phyloP scores from a whole-genome alignment of 192 early-diverging fungal genomes.

The Backusella macrospora region DNA sequence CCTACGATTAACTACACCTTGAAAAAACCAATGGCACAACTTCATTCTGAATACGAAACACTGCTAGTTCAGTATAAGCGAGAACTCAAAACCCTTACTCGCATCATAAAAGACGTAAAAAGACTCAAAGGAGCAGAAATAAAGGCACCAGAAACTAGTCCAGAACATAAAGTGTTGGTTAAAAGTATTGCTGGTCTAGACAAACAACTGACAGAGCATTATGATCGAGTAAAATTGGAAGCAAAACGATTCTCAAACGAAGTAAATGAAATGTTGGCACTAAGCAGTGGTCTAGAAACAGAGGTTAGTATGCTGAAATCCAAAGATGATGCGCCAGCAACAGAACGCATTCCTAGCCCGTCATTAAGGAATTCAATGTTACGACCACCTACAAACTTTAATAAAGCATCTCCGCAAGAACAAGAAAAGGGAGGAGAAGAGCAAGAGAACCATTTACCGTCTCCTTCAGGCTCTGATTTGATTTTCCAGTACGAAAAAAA shows the following conservation, averaged over 20 bases:
- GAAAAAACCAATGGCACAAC: not conserved
- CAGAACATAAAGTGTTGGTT: constrained; percentile 7
- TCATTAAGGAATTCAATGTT: not conserved
- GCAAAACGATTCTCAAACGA: constrained; percentile 22
- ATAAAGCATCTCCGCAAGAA: not conserved
- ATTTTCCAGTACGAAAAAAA: constrained; percentile 21
- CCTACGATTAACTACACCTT: not conserved
- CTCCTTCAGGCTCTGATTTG: not conserved
- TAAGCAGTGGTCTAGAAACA: constrained; percentile 1
- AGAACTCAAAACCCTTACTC: constrained; percentile 14
- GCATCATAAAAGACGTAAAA: constrained; percentile 7
- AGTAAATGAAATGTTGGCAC: constrained; percentile 1
- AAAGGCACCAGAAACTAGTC: not conserved
- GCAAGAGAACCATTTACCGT: not conserved
- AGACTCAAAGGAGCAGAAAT: not conserved
- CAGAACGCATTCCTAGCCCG: not conserved
- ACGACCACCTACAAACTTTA: constrained; percentile 19
- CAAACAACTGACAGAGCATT: constrained; percentile 15
- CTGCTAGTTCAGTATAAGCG: not conserved
- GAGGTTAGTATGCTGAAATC: constrained; percentile 20
- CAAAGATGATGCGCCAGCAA: not conserved
- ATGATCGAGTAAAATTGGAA: constrained; percentile 8
- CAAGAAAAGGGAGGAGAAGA: not conserved
- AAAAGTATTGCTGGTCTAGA: not conserved
- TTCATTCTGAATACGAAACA: constrained; percentile 1